Evolutionary conservation across 306 rosid species (phyloP), one percentile per base, ranked within the genome.

Genomic region (Pachyrhizus erosus): DNA sequence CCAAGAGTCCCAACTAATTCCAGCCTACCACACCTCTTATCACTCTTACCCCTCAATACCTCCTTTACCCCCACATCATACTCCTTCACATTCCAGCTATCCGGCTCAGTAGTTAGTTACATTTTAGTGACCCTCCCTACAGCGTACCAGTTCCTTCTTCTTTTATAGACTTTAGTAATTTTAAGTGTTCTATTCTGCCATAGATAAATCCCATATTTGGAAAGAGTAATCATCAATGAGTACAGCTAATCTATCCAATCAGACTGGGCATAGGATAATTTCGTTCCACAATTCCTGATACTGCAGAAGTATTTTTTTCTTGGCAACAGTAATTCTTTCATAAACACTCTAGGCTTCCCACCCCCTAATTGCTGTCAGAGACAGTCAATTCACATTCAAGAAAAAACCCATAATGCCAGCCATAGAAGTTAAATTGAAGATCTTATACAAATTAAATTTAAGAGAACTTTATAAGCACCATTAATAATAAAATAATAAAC

Each of bases 381-480:
- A 81, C 43, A 69, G 70, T 57, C 70, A 75, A 69, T 69, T 20
- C 73, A 76, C 21, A 45, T 26, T 51, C 65, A 65, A 60, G 21
- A 70, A 86, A 52, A 49, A 52, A 67, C 55, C 20, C 78, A 81
- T 13, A 39, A 31, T 39, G 60, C 64, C 29, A 37, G 61, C 43
- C 65, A 82, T 67, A 70, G 3, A 66, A 43, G 70, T 65, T 52
- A 72, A 77, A 77, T 58, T 26, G 21, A 74, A 68, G 26, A 24
- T 29, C 49, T 61, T 52, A 7, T 37, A 75, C 72, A 70, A 58
- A 75, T 24, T 40, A 42, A 73, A 58, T 42, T 40, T 5, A 77
- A 66, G 67, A 31, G 21, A 54, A 29, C 45, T 20, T 68, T 58
- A 34, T 17, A 60, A 21, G 73, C 46, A 46, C 49, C 70, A 77